These are phyloP conservation scores for Talaromyces thailandensis DNA, from an alignment of 495 filamentous ascomycete species.

Conservation along the genomic window DNA sequence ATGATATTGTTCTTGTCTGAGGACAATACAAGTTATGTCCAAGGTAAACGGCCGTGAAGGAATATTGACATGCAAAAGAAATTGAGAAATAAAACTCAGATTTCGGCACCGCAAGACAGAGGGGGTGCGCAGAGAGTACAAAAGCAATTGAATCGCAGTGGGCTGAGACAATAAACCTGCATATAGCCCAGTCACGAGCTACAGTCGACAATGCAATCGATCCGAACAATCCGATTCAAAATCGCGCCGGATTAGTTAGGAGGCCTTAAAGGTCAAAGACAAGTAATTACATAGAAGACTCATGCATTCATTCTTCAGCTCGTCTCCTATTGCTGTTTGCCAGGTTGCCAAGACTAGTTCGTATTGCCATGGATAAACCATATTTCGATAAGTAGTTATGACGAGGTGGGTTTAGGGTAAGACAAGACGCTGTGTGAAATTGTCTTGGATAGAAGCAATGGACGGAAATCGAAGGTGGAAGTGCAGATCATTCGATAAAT, in stretches of 20 bases:
- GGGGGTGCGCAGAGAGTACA: neutral
- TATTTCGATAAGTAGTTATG: neutral
- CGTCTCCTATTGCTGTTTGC: neutral
- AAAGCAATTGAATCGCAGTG: neutral
- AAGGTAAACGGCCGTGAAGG: neutral
- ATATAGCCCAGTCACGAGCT: neutral
- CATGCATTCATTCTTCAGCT: neutral
- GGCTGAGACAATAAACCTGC: neutral
- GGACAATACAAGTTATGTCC: neutral
- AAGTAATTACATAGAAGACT: neutral
- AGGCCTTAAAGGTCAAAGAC: neutral
- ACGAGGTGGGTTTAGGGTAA: slow-evolving; percentile 1
- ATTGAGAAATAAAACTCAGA: neutral
- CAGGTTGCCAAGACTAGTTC: neutral
- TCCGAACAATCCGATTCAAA: neutral
- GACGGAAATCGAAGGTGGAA: neutral
- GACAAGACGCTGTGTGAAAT: neutral
- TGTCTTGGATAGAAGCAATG: neutral
- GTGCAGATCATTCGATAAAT: neutral
- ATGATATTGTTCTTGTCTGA: neutral
- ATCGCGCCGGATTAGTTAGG: neutral
- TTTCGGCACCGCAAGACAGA: neutral
- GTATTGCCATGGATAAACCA: neutral
- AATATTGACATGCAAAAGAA: neutral
- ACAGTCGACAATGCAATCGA: neutral